Percentiles rank a stretch among this genome's conserved stretches.
phyloP scores from a whole-genome alignment of 192 early-diverging fungal species.

The Umbelopsis vinacea region DNA sequence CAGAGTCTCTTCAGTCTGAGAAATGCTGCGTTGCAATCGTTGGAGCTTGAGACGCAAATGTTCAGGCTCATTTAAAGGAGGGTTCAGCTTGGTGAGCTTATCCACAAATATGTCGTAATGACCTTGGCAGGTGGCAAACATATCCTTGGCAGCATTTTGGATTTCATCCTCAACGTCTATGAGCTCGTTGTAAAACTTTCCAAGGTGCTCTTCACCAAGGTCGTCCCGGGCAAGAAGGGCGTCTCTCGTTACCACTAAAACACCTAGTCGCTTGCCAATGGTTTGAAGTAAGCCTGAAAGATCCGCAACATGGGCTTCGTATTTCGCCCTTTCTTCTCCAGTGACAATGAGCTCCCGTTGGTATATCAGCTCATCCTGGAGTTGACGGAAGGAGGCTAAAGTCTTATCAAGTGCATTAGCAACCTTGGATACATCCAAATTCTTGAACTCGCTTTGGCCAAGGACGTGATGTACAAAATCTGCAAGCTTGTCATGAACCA shows the following conservation, averaged over 20 bases:
- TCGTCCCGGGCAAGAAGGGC: slow-evolving; percentile 1
- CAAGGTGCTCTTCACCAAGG: neutral
- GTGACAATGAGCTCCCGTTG: slow-evolving; percentile 4
- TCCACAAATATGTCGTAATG: slow-evolving; percentile 3
- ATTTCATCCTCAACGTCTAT: neutral
- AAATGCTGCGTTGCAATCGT: neutral
- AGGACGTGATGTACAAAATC: neutral
- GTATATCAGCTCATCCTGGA: neutral
- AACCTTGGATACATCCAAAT: neutral
- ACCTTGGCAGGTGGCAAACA: neutral
- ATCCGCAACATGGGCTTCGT: neutral
- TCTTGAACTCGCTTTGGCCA: slow-evolving; percentile 5
- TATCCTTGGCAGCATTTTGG: slow-evolving; percentile 3
- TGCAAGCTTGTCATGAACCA: neutral
- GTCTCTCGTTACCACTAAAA: neutral
- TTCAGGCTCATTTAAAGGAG: slow-evolving; percentile 13
- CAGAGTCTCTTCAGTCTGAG: slow-evolving; percentile 6
- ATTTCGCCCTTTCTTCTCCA: neutral
- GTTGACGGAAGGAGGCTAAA: slow-evolving; percentile 1
- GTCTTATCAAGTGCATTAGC: slow-evolving; percentile 7
- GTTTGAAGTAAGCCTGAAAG: neutral
- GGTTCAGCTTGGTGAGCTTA: slow-evolving; percentile 5
- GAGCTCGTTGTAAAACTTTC: neutral
- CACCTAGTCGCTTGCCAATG: neutral
- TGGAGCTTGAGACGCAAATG: neutral